phyloP scores from a whole-genome alignment of 768 basidiomycete species.

The Serendipita indica region DNA sequence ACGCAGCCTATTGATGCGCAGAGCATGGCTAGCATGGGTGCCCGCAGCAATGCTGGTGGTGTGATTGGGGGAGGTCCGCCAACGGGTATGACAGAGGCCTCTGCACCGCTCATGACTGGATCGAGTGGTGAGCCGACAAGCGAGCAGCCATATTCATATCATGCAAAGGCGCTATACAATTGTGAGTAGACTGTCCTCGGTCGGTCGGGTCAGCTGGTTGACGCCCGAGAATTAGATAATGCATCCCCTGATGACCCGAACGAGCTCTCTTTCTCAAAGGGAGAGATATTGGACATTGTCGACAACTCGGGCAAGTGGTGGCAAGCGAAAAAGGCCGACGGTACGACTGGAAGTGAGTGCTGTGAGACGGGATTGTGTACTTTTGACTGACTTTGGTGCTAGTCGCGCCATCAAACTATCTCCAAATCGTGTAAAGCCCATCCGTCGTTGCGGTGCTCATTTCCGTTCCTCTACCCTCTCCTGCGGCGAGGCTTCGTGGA shows the following conservation, averaged over 20 bases:
- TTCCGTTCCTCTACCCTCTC: no score
- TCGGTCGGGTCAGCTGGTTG: constrained; percentile 11
- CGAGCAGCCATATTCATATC: constrained; percentile 36
- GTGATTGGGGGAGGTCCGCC: constrained; percentile 17
- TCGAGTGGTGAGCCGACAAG: constrained; percentile 10
- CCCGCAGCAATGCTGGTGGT: constrained; percentile 1
- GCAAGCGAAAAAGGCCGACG: constrained; percentile 73
- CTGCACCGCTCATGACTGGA: constrained; percentile 8
- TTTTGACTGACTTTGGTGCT: constrained; percentile 8
- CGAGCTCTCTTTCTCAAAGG: constrained; percentile 87
- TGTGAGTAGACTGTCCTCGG: constrained; percentile 37
- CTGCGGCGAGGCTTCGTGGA: neutral
- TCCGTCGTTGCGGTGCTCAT: neutral
- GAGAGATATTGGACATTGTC: constrained; percentile 80
- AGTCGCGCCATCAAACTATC: constrained; percentile 80
- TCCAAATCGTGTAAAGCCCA: constrained; percentile 49
- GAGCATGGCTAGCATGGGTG: constrained; percentile 12
- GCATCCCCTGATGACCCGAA: constrained; percentile 93
- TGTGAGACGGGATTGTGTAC: constrained; percentile 14
- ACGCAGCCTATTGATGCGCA: constrained; percentile 12
- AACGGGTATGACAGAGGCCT: constrained; percentile 17
- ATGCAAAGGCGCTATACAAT: constrained; percentile 78
- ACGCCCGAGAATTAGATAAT: constrained; percentile 41
- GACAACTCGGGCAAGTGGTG: constrained; percentile 93
- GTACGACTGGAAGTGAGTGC: constrained; percentile 18